Base-by-base conservation (phyloP, 441 rosid species). In the Pelargonium australe region DNA sequence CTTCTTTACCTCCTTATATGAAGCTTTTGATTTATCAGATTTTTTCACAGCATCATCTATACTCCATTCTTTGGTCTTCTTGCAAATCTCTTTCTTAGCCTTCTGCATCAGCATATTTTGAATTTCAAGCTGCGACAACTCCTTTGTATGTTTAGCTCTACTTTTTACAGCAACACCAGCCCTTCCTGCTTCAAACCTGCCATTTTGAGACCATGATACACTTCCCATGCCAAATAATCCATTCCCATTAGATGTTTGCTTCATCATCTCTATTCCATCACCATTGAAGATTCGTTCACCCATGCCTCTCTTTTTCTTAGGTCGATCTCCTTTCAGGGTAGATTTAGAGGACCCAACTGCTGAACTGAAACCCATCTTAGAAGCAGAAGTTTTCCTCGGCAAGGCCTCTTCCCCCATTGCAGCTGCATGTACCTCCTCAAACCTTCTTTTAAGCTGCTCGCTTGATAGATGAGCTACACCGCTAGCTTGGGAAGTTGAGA, bases 271-370 rank as follows among this genome's bases (percentile, higher is more conserved):
- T n/a, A 67, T 64, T 70, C 57, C 65, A 51, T 60, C 44, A 57
- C 43, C 41, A 19, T 61, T 72, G 68, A 71, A 14, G 44, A 25
- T 66, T 0, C 66, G 77, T 45, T 73, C 68, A 73, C 60, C 77
- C 17, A 66, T 71, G 71, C 68, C 61, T 69, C 87, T 81, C 79
- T 72, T 87, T 73, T 77, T 81, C 72, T 67, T 70, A 63, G 72
- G 69, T 65, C 78, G 65, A 12, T 70, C 72, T 65, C 49, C 73
- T 62, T 62, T 71, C 10, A 63, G 67, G 9, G 16, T 60, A 73
- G 78, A 75, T 69, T 14, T 28, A 10, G 73, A 57, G 20, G 78
- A 51, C 64, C 78, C 72, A 5, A 68, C 61, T 53, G 62, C 80
- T 55, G 68, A 68, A 69, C 74, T 75, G 23, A 68, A 19, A 57